phyloP scores from a whole-genome alignment of 2,329 filamentous ascomycete species.

The Aureobasidium lini region DNA sequence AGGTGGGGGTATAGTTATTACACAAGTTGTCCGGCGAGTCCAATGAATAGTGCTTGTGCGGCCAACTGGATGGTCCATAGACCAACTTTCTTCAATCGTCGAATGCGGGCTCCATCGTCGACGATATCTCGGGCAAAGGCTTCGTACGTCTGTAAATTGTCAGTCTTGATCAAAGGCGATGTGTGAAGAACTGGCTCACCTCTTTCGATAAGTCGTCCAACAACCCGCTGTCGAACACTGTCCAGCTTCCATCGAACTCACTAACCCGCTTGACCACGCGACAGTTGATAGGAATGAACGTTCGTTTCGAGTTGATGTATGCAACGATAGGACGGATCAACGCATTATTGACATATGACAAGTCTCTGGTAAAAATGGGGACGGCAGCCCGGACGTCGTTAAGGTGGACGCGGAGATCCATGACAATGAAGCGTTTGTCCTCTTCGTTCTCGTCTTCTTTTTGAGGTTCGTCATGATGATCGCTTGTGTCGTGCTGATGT shows the following conservation, averaged over 20 bases:
- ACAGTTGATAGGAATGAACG: slow-evolving; percentile 92
- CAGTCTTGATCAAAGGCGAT: slow-evolving; percentile 1
- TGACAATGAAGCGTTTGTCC: slow-evolving; percentile 74
- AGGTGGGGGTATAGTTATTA: slow-evolving; percentile 22
- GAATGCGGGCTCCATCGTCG: slow-evolving; percentile 77
- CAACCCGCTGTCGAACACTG: slow-evolving; percentile 82
- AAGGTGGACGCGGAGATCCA: slow-evolving; percentile 89
- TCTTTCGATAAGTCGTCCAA: slow-evolving; percentile 92
- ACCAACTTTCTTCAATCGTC: slow-evolving; percentile 89
- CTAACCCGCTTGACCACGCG: slow-evolving; percentile 80
- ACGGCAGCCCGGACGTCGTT: slow-evolving; percentile 92
- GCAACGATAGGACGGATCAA: slow-evolving; percentile 93
- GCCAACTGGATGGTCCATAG: slow-evolving; percentile 92
- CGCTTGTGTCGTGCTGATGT: slow-evolving; percentile 19
- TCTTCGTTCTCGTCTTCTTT: slow-evolving; percentile 32
- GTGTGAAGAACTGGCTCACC: slow-evolving; percentile 32
- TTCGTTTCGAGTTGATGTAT: slow-evolving; percentile 92
- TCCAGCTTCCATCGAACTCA: slow-evolving; percentile 96
- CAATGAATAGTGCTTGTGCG: slow-evolving; percentile 88
- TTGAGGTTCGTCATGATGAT: slow-evolving; percentile 18
- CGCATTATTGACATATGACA: slow-evolving; percentile 94
- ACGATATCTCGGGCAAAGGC: slow-evolving; percentile 89
- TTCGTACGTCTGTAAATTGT: slow-evolving; percentile 60
- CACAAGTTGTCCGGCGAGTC: slow-evolving; percentile 75
- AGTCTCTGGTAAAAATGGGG: slow-evolving; percentile 81